Base-by-base conservation (phyloP, 441 rosid species). In the Biscutella laevigata region DNA sequence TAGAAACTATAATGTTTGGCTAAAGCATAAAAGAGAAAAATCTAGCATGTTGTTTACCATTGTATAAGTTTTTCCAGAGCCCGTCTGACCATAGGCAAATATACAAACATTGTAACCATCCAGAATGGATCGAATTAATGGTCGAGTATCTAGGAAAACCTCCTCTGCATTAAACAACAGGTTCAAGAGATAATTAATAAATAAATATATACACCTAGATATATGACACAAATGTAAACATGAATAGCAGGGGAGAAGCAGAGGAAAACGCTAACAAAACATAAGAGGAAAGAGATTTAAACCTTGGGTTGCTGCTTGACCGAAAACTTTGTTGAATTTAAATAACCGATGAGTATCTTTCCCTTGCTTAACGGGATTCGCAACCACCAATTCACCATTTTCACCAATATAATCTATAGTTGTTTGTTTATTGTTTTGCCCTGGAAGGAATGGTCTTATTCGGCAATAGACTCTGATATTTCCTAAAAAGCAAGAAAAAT, bases 71-170 rank as follows among this genome's bases (percentile, higher is more conserved):
- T n/a, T n/a, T n/a, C n/a, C n/a, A n/a, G n/a, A n/a, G n/a, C n/a
- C n/a, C n/a, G n/a, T n/a, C n/a, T 69, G 98, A 34, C 98, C 98
- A 68, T 90, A 91, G 16, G 98, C 98, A 70, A 91, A 88, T 67
- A 91, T 88, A 40, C 96, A 91, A 14, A 91, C 94, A 61, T 79
- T 88, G 69, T 78, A 88, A 12, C 98, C 98, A 56, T 91, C 96
- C 32, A 88, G 80, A 41, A 88, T 88, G 8, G 84, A 88, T 19
- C 88, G 86, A 61, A 91, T 85, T 66, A 91, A 69, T 10, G 94
- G 96, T 51, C 67, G 86, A 30, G 99, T 84, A 66, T 94, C 99
- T 69, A 81, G 54, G 70, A 80, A 94, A 58, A 89, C 96, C 62
- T 86, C 95, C 77, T 75, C 99, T 94, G 61, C 64, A 64, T 37